A percentile compares a stretch with the other conserved stretches of the same genome.
Conservation (phyloP, 2,329 filamentous ascomycete genomes). For the Aureobasidium vineae region DNA sequence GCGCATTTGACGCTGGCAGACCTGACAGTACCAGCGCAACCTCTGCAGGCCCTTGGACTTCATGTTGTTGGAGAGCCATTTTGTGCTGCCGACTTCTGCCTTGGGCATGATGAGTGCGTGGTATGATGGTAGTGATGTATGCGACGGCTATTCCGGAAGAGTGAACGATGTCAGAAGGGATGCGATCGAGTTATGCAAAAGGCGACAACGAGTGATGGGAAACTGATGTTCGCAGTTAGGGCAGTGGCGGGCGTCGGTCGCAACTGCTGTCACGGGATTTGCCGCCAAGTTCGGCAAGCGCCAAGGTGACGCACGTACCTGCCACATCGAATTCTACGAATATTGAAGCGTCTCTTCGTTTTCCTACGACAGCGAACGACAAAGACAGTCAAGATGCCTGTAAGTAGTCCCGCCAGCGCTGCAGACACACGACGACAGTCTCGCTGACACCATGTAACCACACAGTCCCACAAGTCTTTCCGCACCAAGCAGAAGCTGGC, state of each 20-base stretch:
- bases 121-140: not conserved
- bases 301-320: constrained; percentile 20
- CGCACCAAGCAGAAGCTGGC: constrained; percentile 99
- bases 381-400: constrained; percentile 30
- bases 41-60: constrained; percentile 77
- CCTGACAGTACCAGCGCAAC: constrained; percentile 84
- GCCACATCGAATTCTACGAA: constrained; percentile 19
- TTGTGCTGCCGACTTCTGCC: constrained; percentile 90
- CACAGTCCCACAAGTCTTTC: constrained; percentile 99
- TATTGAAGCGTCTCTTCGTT: constrained; percentile 16
- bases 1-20: constrained; percentile 72
- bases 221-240: not conserved
- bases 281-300: constrained; percentile 24
- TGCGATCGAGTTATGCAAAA: not conserved
- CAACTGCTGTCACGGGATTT: constrained; percentile 11
- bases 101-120: constrained; percentile 43
- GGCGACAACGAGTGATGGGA: not conserved
- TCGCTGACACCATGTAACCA: constrained; percentile 4
- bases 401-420: constrained; percentile 24
- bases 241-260: not conserved
- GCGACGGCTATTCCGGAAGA: not conserved
- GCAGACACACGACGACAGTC: not conserved
- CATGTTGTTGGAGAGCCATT: constrained; percentile 85
- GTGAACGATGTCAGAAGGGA: not conserved
- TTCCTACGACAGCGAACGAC: constrained; percentile 28